Percentiles rank a stretch among this genome's conserved stretches.
phyloP scores from a whole-genome alignment of 2,329 filamentous ascomycete species.

The Annulohypoxylon truncatum region DNA sequence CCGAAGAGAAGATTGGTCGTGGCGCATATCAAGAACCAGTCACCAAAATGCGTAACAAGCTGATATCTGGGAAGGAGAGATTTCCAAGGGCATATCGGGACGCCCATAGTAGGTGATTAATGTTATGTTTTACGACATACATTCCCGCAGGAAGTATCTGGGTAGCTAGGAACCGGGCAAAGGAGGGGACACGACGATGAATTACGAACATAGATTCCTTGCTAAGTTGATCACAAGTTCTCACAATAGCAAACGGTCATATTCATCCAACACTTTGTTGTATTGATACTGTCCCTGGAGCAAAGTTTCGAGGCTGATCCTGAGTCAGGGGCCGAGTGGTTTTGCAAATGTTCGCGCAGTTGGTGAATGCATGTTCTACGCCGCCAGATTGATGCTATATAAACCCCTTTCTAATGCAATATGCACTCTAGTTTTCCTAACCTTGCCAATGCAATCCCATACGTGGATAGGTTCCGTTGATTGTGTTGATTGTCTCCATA shows the following conservation, averaged over 20 bases:
- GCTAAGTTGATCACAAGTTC: background rate
- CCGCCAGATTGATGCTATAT: conserved; percentile 33
- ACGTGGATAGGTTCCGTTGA: conserved; percentile 12
- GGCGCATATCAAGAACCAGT: background rate
- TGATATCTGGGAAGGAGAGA: background rate
- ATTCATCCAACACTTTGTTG: conserved; percentile 13
- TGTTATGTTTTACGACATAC: background rate
- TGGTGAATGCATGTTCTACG: conserved; percentile 23
- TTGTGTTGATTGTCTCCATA: conserved; percentile 2
- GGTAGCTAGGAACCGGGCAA: background rate
- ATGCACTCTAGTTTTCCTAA: conserved; percentile 27
- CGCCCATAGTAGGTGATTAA: background rate
- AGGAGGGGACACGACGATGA: background rate
- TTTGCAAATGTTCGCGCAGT: conserved; percentile 16
- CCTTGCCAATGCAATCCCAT: conserved; percentile 25
- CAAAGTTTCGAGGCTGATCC: background rate
- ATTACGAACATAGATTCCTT: conserved; percentile 9
- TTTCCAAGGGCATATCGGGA: background rate
- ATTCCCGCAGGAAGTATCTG: background rate
- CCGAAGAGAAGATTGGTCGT: background rate
- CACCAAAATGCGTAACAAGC: background rate
- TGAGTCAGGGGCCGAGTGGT: conserved; percentile 5
- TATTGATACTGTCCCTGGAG: conserved; percentile 5
- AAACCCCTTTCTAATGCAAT: conserved; percentile 22
- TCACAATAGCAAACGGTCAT: background rate